phyloP scores from a whole-genome alignment of 2,329 filamentous ascomycete genomes.

The Fusarium brachygibbosum region DNA sequence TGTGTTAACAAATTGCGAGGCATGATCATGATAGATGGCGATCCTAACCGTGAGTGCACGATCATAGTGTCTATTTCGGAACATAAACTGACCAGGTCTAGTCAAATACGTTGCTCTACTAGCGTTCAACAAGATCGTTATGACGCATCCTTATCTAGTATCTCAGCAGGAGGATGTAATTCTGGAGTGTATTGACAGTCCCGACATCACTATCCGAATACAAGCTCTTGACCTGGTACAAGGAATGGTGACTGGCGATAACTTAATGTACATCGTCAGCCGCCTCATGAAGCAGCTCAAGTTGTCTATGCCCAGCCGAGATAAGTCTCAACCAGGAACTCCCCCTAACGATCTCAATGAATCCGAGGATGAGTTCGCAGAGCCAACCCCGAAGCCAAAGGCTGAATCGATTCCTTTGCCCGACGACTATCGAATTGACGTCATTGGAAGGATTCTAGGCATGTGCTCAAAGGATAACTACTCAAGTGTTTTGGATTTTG shows the following conservation, averaged over 20 bases:
- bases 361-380: constrained; percentile 64
- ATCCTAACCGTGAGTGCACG: constrained; percentile 82
- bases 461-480: constrained; percentile 96
- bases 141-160: constrained; percentile 88
- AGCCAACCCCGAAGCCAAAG: constrained; percentile 49
- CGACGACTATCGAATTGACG: constrained; percentile 86
- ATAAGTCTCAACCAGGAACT: constrained; percentile 57
- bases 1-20: constrained; percentile 93
- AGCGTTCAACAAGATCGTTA: constrained; percentile 94
- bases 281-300: constrained; percentile 89
- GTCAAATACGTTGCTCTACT: constrained; percentile 98
- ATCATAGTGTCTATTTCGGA: neutral
- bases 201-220: constrained; percentile 94
- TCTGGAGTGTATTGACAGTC: constrained; percentile 93
- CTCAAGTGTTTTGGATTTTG: constrained; percentile 87
- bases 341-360: constrained; percentile 63
- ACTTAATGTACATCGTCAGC: constrained; percentile 85
- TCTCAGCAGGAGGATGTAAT: constrained; percentile 96
- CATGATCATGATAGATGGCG: constrained; percentile 93
- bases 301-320: constrained; percentile 67
- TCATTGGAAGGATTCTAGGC: constrained; percentile 84
- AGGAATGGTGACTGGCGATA: constrained; percentile 92
- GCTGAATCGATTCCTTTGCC: constrained; percentile 74
- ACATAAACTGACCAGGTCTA: constrained; percentile 54
- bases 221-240: constrained; percentile 92